Conservation (phyloP, 2,329 filamentous ascomycete species). For the Aspergillus pseudoviridinutans region DNA sequence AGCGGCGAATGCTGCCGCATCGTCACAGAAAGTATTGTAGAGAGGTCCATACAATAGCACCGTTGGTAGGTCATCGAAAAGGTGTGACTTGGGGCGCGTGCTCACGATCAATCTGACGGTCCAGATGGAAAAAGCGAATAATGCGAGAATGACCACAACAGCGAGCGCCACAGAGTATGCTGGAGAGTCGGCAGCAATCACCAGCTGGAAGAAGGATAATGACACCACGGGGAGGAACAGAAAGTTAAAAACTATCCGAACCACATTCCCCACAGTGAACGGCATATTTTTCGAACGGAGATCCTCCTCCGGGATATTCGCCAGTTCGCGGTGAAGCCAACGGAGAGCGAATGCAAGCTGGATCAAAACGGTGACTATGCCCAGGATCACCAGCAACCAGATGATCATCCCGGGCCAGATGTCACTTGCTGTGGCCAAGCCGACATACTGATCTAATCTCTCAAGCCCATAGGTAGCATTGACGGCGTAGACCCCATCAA, state of each 20-base stretch:
- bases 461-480: conserved; percentile 77
- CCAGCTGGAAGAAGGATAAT: conserved; percentile 85
- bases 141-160: conserved; percentile 66
- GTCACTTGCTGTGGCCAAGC: conserved; percentile 70
- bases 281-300: conserved; percentile 87
- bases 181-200: conserved; percentile 66
- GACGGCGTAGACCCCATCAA: conserved; percentile 82
- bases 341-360: conserved; percentile 73
- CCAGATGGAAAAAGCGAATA: conserved; percentile 73
- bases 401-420: conserved; percentile 94
- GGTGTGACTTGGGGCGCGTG: conserved; percentile 75
- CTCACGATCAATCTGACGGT: conserved; percentile 74
- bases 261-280: conserved; percentile 72
- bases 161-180: conserved; percentile 70
- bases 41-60: conserved; percentile 86
- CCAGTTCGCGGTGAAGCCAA: conserved; percentile 70
- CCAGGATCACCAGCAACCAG: conserved; percentile 78
- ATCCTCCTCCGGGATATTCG: conserved; percentile 75
- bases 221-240: conserved; percentile 84
- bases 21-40: conserved; percentile 96
- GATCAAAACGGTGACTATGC: conserved; percentile 61
- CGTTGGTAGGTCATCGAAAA: conserved; percentile 91
- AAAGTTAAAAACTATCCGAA: conserved; percentile 88
- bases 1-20: conserved; percentile 83
- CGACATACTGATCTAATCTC: conserved; percentile 72